Base-by-base conservation (phyloP, 1,284 basidiomycete species). In the Irpex sp. region DNA sequence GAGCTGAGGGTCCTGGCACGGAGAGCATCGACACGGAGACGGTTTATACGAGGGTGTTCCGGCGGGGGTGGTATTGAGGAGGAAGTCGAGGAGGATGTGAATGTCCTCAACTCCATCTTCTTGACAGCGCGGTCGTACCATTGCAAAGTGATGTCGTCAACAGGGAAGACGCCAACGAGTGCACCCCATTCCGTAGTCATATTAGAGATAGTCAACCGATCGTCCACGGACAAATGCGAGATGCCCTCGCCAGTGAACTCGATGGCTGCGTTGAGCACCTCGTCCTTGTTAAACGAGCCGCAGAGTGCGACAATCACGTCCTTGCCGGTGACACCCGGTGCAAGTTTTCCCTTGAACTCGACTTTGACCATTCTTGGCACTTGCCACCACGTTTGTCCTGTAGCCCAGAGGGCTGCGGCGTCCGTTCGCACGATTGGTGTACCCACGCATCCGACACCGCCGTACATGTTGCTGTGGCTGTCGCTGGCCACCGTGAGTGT, bases 141-240 rank as follows among this genome's bases (percentile, higher is more conserved):
- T 26, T 87, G 75, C 47, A 96, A 75, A 5, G 95, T 85, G 13
- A 86, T 86, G 40, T 88, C 83, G 75, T 99, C 97, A 7, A 96
- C 91, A 0, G 97, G 96, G 81, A 99, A 99, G 11, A 98, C 88
- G 51, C 97, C 97, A 5, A 89, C 95, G 0, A 99, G 86, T 1
- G 97, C 97, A 59, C 97, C 97, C 97, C 97, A 99, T 75, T 99
- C 97, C 15, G 97, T 99, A 3, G 97, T 98, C 97, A 99, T 99
- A 76, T 97, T 97, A 38, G 95, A 83, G 67, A 99, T 98, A 0
- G 97, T 97, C 60, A 99, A 82, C 40, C 97, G 86, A 72, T 99
- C 96, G 73, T 99, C 97, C 54, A 99, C 84, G 0, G 87, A 80
- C 52, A 99, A 81, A 38, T 87, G 83, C 26, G 84, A 73, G n/a